Conservation (phyloP, 2,329 filamentous ascomycete genomes). For the Cordyceps javanica region DNA sequence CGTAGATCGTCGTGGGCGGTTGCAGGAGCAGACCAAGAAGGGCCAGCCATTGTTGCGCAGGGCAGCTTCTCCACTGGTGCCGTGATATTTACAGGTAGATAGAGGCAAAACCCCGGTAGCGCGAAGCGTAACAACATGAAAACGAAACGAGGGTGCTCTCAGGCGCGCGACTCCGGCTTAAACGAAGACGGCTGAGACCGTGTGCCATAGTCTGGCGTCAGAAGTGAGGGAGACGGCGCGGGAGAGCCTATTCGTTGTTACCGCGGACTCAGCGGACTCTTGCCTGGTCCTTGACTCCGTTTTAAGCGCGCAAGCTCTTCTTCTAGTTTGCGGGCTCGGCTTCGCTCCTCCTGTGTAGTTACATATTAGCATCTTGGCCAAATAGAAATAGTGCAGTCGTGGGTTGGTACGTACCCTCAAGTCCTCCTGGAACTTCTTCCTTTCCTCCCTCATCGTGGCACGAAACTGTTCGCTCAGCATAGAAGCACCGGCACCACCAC, state of each 20-base stretch:
- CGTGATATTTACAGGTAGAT: background rate
- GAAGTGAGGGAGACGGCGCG: conserved; percentile 5
- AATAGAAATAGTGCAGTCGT: background rate
- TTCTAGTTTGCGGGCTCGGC: conserved; percentile 40
- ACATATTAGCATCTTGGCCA: conserved; percentile 21
- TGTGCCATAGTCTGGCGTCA: conserved; percentile 6
- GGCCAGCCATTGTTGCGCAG: background rate
- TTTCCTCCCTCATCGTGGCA: conserved; percentile 49
- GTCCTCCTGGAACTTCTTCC: conserved; percentile 51
- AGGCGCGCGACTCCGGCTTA: background rate
- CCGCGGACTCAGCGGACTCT: conserved; percentile 37
- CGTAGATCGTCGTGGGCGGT: background rate
- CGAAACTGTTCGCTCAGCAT: conserved; percentile 53
- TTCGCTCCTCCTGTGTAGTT: conserved; percentile 42
- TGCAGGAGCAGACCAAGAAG: background rate
- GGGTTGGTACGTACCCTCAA: conserved; percentile 34
- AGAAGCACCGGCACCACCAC: conserved; percentile 38
- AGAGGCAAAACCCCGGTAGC: background rate
- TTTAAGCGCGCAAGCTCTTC: conserved; percentile 43
- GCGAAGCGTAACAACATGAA: background rate
- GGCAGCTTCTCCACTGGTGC: background rate
- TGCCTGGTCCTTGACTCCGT: conserved; percentile 36
- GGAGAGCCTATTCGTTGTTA: conserved; percentile 15
- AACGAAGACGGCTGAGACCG: background rate
- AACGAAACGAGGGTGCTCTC: background rate